Evolutionary conservation across 1,284 basidiomycete genomes (phyloP), one percentile per base, ranked within the genome.

Genomic region (Peniophora sp.): DNA sequence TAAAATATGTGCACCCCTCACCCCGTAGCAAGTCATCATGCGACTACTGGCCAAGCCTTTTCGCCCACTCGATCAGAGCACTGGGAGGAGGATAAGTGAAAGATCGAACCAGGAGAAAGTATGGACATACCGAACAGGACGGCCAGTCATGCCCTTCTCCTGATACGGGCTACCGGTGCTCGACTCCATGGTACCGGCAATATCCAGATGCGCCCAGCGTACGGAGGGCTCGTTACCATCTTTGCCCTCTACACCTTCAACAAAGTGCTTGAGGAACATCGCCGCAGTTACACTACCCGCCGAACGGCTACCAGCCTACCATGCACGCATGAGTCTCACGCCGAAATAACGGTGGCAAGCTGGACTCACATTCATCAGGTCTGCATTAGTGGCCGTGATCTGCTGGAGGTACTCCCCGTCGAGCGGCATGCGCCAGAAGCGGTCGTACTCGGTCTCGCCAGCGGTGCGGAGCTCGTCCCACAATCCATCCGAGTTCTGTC

Each of bases 381-480:
- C 92, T 9, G 89, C 88, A 61, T 92, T 92, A 32, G 81, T 85
- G 3, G 74, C 73, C 60, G 81, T 69, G 60, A 95, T 94, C 64
- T 90, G 88, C 17, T 81, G 76, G 2, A 80, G 80, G 60, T 77
- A 95, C 51, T 85, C 85, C 51, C 92, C 88, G 58, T 86, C 83
- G 53, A 95, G 74, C 36, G 83, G 91, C 84, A 92, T 84, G 47
- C 87, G 78, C 88, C 88, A 91, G 73, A 92, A 83, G 41, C 84
- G 79, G 66, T 92, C 89, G 60, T 85, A 78, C 60, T 92, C 89
- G 10, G 70, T 67, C 64, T 81, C 76, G 15, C 89, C 89, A 1
- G 92, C 90, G 1, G 64, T 70, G 57, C 83, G 72, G 9, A 95
- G 76, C 54, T 81, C 73, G 42, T 78, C 62, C 90, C 90, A 95